Evolutionary conservation across 2,329 filamentous ascomycete genomes (phyloP), one percentile per base, ranked within the genome.

Genomic region (Dothistroma pini): DNA sequence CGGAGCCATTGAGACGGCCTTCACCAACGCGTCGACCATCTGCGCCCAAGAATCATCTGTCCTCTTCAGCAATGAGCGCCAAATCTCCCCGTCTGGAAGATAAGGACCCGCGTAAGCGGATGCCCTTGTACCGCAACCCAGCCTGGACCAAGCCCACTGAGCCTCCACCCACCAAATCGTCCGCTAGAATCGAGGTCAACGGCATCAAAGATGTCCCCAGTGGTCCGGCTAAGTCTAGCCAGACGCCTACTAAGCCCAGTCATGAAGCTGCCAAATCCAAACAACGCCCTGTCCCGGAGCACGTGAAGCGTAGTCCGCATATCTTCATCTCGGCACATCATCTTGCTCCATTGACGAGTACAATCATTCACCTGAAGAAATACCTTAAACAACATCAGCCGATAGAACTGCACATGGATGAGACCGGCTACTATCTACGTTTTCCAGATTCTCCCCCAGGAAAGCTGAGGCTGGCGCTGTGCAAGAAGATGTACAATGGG

Each of bases 391-490:
- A 31, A 1, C 51, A 56, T 21, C 19, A 56, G 14, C 57, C 60
- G n/a, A 38, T 48, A 16, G 44, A 62, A 3, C 48, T 72, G 2
- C 12, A 38, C 2, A 47, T 66, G 14, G 69, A 73, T 55, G 59
- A 60, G 10, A 41, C 29, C 5, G 71, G 71, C 5, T 73, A 68
- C 53, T 70, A 68, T 38, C 59, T 73, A 21, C 51, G 44, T 1
- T 72, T 70, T 48, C 56, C 60, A 9, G 44, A 66, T 32, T 49
- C 57, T 14, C 12, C 38, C 7, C 7, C 25, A n/a, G 64, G 66
- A 7, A 31, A 38, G 12, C 22, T 34, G 4, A 41, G 48, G 12
- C 54, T 65, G 11, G 10, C 48, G 22, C 12, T 32, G n/a, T 68
- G 66, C 53, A 58, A 52, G 47, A 47, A 57, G 12, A 29, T 11